A percentile compares a stretch with the other conserved stretches of the same genome.
Evolutionary conservation across 2,329 filamentous ascomycete species (phyloP).

Genomic region (Teratosphaeria destructans): DNA sequence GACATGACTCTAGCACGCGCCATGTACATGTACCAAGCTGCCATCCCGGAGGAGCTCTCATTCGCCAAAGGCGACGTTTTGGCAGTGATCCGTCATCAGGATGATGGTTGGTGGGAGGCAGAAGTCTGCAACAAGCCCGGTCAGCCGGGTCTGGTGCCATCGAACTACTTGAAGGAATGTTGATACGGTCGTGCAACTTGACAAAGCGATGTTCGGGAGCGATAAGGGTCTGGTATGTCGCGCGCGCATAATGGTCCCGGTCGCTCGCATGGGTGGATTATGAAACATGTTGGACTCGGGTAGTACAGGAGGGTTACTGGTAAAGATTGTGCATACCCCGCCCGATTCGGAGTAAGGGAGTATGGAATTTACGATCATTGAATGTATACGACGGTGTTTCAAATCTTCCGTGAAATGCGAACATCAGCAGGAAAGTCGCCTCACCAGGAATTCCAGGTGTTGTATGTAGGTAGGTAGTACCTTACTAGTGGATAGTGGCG

Average conservation of each 20-base stretch:
- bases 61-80: conserved; percentile 89
- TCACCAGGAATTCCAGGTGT: too few relatives aligned
- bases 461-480: too few relatives aligned
- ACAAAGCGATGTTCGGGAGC: background rate
- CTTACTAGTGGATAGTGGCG: too few relatives aligned
- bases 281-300: background rate
- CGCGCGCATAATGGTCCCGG: background rate
- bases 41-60: conserved; percentile 87
- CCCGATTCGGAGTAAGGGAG: background rate
- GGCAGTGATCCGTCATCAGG: conserved; percentile 79
- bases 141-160: conserved; percentile 51
- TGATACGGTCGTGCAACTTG: conserved; percentile 14
- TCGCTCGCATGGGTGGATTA: background rate
- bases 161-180: conserved; percentile 55
- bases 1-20: conserved; percentile 58
- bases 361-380: background rate
- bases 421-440: too few relatives aligned
- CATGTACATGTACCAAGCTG: conserved; percentile 86
- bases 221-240: background rate
- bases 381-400: background rate
- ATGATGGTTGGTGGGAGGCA: conserved; percentile 99
- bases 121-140: conserved; percentile 63
- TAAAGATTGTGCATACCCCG: background rate
- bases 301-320: background rate
- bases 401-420: background rate